Conservation (phyloP, 2,329 filamentous ascomycete genomes). For the Penicillium occitanis region DNA sequence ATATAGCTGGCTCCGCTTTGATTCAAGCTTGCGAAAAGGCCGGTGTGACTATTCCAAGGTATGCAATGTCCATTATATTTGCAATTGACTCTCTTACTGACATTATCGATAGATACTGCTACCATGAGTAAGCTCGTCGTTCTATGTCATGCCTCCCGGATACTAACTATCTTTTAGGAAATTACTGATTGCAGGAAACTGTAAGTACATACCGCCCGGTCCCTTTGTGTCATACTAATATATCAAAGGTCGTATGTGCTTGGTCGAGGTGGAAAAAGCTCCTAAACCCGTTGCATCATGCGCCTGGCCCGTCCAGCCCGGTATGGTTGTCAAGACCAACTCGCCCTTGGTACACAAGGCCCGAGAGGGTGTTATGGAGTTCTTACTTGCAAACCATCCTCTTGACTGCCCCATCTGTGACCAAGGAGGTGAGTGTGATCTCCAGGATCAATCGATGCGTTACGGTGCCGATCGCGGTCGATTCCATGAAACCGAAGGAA, state of each 20-base stretch:
- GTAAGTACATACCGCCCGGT: slow-evolving; percentile 41
- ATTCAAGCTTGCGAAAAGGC: slow-evolving; percentile 99
- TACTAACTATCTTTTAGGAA: slow-evolving; percentile 58
- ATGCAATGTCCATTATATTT: slow-evolving; percentile 30
- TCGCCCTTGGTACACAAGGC: slow-evolving; percentile 96
- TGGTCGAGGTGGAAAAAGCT: slow-evolving; percentile 94
- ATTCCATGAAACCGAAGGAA: slow-evolving; percentile 93
- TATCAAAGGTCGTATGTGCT: slow-evolving; percentile 75
- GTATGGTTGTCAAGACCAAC: slow-evolving; percentile 99
- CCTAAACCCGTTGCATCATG: slow-evolving; percentile 98
- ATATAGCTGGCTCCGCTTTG: slow-evolving; percentile 78
- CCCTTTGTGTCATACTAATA: slow-evolving; percentile 19
- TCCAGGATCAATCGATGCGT: slow-evolving; percentile 99
- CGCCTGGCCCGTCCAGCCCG: slow-evolving; percentile 96
- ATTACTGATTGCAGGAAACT: slow-evolving; percentile 98
- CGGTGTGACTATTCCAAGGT: slow-evolving; percentile 83
- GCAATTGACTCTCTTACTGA: slow-evolving; percentile 13
- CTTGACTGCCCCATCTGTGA: slow-evolving; percentile 97
- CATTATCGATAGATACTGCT: slow-evolving; percentile 73
- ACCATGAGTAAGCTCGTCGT: slow-evolving; percentile 75
- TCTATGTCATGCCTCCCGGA: slow-evolving; percentile 13
- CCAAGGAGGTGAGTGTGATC: slow-evolving; percentile 97
- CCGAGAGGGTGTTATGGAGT: slow-evolving; percentile 98
- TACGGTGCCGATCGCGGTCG: slow-evolving; percentile 94
- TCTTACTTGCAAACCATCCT: slow-evolving; percentile 92